Conservation (phyloP, 768 basidiomycete genomes). For the Collybia sp. region DNA sequence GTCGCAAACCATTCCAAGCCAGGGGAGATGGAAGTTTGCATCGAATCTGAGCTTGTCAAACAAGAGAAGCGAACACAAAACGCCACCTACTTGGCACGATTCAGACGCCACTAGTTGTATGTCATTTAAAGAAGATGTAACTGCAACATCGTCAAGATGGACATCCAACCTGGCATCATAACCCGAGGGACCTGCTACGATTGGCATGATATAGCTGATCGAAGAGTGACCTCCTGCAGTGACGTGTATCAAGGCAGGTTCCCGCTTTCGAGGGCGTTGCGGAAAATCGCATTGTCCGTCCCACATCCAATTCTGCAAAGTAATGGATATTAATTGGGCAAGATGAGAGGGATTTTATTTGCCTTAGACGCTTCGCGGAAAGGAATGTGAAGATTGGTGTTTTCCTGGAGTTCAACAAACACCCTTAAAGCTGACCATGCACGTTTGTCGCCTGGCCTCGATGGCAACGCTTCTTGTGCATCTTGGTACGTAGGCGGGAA, state of each 20-base stretch:
- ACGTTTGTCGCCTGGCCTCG: conserved; percentile 79
- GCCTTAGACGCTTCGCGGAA: conserved; percentile 92
- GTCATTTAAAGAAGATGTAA: conserved; percentile 87
- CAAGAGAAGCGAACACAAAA: not conserved
- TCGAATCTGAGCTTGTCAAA: conserved; percentile 41
- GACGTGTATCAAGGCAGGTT: conserved; percentile 70
- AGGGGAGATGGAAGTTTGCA: conserved; percentile 78
- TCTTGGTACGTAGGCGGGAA: conserved; percentile 80
- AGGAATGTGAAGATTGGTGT: conserved; percentile 78
- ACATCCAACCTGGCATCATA: conserved; percentile 80
- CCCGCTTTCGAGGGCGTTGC: conserved; percentile 48
- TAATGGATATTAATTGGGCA: conserved; percentile 4
- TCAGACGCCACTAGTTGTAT: conserved; percentile 73
- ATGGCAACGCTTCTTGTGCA: conserved; percentile 43
- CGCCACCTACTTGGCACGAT: conserved; percentile 59
- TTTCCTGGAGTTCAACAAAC: conserved; percentile 75
- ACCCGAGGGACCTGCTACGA: conserved; percentile 68
- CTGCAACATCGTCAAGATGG: conserved; percentile 71
- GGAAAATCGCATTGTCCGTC: conserved; percentile 55
- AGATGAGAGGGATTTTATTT: not conserved
- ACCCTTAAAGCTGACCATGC: conserved; percentile 78
- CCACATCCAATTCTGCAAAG: conserved; percentile 84
- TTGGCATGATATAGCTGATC: conserved; percentile 79
- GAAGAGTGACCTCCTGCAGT: conserved; percentile 78
- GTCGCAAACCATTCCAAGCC: conserved; percentile 74